Base-by-base conservation (phyloP, 176 grass and related monocot genomes). In the Saccharum officinarum region DNA sequence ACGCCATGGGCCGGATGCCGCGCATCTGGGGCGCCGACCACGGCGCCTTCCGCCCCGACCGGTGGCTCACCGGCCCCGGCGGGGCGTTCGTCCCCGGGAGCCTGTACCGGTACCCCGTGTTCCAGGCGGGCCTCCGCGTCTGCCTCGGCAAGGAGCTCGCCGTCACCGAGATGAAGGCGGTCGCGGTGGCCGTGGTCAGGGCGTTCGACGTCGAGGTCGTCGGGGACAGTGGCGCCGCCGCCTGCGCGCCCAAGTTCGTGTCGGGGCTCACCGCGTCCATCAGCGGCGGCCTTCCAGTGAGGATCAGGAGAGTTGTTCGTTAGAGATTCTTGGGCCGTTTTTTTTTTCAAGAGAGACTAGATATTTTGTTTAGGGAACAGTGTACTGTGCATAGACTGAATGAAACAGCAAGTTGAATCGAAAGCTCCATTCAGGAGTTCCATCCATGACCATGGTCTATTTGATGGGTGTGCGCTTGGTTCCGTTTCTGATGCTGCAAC, bases 131-230 rank as follows among this genome's bases (percentile, higher is more conserved):
- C 8, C 82, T 87, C 20, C 91, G 94, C 41, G 89, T 90, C 46
- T 97, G 94, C 87, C 75, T 97, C 60, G 94, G 94, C 52, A 97
- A 93, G 86, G 94, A 97, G 89, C 83, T 97, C 37, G 91, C 94
- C 3, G 37, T 97, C 22, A 92, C 88, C 67, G 91, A 93, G 87
- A 93, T 97, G 91, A 93, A 91, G 85, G 81, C 77, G 15, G 86
- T 89, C 11, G 37, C n/a, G n/a, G 93, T 95, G 20, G 75, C 93
- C 6, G 78, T 95, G 49, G 84, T 95, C 5, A 71, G 59, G 3
- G 37, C 49, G 40, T 95, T 95, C 86, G 69, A 95, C 70, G 42
- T 95, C 34, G 83, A 92, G 69, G 93, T 92, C 8, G 67, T 89
- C 22, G 88, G 23, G 3, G 31, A 80, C 8, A 46, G 46, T 4